Conservation (phyloP, 495 filamentous ascomycete genomes). For the Tetracladium setigerum region DNA sequence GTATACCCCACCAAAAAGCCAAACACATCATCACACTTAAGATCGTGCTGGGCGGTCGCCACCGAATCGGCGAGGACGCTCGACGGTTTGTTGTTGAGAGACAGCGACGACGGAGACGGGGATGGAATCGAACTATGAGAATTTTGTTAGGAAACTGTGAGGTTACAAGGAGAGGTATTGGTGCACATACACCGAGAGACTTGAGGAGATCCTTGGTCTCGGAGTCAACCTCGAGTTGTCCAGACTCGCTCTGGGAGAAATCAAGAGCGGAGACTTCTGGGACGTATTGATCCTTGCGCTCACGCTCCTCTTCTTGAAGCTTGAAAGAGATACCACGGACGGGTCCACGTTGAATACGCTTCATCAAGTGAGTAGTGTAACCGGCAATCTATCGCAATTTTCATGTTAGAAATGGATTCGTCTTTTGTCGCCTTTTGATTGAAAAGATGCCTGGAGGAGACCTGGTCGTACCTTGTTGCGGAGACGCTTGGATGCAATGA, state of each 20-base stretch:
- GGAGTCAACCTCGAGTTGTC: slow-evolving; percentile 86
- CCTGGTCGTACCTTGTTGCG: slow-evolving; percentile 76
- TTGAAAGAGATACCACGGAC: slow-evolving; percentile 99
- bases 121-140: slow-evolving; percentile 82
- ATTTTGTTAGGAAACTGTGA: slow-evolving; percentile 16
- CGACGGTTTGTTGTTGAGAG: slow-evolving; percentile 74
- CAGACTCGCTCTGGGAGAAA: slow-evolving; percentile 86
- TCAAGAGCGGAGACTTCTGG: slow-evolving; percentile 97
- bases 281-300: slow-evolving; percentile 99
- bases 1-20: slow-evolving; percentile 2
- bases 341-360: slow-evolving; percentile 97
- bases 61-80: slow-evolving; percentile 53
- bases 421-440: not conserved
- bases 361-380: slow-evolving; percentile 96
- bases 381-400: slow-evolving; percentile 72
- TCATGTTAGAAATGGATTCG: slow-evolving; percentile 3
- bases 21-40: slow-evolving; percentile 22
- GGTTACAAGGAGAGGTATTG: not conserved
- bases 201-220: slow-evolving; percentile 99
- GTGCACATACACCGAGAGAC: slow-evolving; percentile 83
- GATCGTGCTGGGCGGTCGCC: slow-evolving; percentile 36
- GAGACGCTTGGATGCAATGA: slow-evolving; percentile 95
- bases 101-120: slow-evolving; percentile 90
- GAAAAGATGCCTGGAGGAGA: not conserved
- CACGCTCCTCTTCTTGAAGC: slow-evolving; percentile 99